Evolutionary conservation across 1,284 basidiomycete genomes (phyloP).

Genomic region (Vanrija sp.): DNA sequence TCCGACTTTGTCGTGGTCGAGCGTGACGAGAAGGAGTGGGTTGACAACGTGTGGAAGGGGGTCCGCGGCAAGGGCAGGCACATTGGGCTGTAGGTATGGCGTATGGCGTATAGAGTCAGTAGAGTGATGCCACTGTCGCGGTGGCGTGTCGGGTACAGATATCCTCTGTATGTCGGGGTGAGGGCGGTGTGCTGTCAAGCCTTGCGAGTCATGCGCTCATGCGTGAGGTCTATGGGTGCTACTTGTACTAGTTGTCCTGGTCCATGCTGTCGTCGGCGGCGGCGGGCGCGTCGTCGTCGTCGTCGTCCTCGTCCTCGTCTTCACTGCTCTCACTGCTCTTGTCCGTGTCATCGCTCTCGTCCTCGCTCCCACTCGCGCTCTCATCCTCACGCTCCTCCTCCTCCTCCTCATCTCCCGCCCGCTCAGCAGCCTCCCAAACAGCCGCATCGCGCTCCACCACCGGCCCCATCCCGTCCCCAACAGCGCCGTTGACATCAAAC

Average conservation of each 20-base stretch:
- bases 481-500: conserved; percentile 29
- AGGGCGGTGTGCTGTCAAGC: too few relatives aligned
- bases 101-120: background rate
- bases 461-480: conserved; percentile 15
- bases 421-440: conserved; percentile 2
- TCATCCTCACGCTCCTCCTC: conserved; percentile 9
- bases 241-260: background rate
- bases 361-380: conserved; percentile 5
- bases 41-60: conserved; percentile 44
- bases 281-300: background rate
- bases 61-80: conserved; percentile 35
- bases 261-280: background rate
- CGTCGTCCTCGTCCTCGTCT: background rate
- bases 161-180: too few relatives aligned
- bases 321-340: conserved; percentile 6
- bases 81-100: conserved; percentile 11
- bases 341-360: conserved; percentile 1
- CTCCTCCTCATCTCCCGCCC: background rate
- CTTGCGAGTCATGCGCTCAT: background rate
- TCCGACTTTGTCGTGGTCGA: conserved; percentile 36
- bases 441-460: conserved; percentile 19
- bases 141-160: too few relatives aligned
- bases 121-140: background rate
- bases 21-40: conserved; percentile 44
- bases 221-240: background rate